These are phyloP conservation scores for Thyridium curvatum DNA, from an alignment of 2,329 filamentous ascomycete species.

Conservation along the genomic window DNA sequence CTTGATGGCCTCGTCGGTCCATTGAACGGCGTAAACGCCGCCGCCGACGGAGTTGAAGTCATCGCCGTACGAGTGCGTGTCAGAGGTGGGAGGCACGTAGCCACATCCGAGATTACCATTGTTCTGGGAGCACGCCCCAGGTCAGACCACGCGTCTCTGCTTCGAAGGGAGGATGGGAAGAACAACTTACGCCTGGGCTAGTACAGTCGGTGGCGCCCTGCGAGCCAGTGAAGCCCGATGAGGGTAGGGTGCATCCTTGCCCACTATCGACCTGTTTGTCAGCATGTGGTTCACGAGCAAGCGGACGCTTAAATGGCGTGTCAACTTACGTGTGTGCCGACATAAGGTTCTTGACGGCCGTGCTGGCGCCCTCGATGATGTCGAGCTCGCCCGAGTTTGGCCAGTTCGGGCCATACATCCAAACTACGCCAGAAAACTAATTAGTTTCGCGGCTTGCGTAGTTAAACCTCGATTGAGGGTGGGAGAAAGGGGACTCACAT, in stretches of 20 bases:
- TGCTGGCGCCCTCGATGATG: slow-evolving; percentile 46
- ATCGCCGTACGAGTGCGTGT: slow-evolving; percentile 28
- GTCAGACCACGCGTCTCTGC: no score
- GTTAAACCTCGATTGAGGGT: no score
- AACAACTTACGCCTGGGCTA: slow-evolving; percentile 2
- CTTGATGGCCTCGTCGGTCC: slow-evolving; percentile 31
- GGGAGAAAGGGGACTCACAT: slow-evolving; percentile 28
- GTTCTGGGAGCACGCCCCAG: no score
- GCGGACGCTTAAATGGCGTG: no score
- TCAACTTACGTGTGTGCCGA: slow-evolving; percentile 37
- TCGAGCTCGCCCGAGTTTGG: slow-evolving; percentile 38
- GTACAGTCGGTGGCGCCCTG: background rate
- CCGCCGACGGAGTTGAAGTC: slow-evolving; percentile 42
- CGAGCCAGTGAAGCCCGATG: slow-evolving; percentile 14
- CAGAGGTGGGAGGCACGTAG: background rate
- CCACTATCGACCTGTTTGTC: no score
- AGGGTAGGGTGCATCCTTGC: slow-evolving; percentile 12
- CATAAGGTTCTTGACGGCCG: slow-evolving; percentile 34
- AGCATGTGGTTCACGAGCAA: no score
- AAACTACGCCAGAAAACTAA: background rate
- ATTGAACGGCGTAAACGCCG: slow-evolving; percentile 33
- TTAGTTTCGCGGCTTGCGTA: background rate
- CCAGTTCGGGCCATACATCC: background rate
- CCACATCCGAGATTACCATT: no score
- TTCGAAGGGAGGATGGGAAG: background rate